Evolutionary conservation across 2,329 filamentous ascomycete genomes (phyloP), one percentile per base, ranked within the genome.

Genomic region (Emericellopsis cladophorae): DNA sequence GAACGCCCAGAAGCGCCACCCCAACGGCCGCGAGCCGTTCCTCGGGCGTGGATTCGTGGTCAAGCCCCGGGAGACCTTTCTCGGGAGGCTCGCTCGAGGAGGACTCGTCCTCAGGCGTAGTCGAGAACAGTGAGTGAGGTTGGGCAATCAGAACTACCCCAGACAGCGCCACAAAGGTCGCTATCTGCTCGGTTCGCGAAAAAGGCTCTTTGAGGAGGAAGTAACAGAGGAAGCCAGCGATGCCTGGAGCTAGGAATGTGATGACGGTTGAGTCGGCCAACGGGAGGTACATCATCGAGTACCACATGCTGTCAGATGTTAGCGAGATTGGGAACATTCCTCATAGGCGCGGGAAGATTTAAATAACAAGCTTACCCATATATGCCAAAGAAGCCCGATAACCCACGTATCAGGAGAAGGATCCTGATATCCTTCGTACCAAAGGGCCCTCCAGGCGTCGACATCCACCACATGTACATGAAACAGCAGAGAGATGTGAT

Each of bases 231-330:
- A 89, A 86, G 43, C 84, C 86, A 16, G 85, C 76, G 6, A 93
- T 68, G 12, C 81, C 81, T 0, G 89, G 89, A 0, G 83, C 76
- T 6, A 95, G 70, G 55, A 95, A 95, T 8, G 86, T 92, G 40
- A 95, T 81, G 29, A 95, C 88, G 0, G 85, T 92, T 2, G 88
- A 87, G 56, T 95, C 88, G 14, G 86, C 83, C 2, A 95, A 70
- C 0, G 86, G 84, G 4, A 95, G 73, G 51, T 93, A 93, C 54
- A 84, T 73, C 43, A 71, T 71, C 10, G 65, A 70, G 47, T 63
- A 70, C 68, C 67, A 93, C 62, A 92, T 74, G 31, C 41, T 43
- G 26, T 29, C 26, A 3, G 26, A 9, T 29, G 26, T 42, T 29
- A 42, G 40, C 40, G 16, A 8, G 5, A 21, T 10, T 3, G 9